Evolutionary conservation across 2,329 filamentous ascomycete genomes (phyloP).

Genomic region (Diaporthe destruens): DNA sequence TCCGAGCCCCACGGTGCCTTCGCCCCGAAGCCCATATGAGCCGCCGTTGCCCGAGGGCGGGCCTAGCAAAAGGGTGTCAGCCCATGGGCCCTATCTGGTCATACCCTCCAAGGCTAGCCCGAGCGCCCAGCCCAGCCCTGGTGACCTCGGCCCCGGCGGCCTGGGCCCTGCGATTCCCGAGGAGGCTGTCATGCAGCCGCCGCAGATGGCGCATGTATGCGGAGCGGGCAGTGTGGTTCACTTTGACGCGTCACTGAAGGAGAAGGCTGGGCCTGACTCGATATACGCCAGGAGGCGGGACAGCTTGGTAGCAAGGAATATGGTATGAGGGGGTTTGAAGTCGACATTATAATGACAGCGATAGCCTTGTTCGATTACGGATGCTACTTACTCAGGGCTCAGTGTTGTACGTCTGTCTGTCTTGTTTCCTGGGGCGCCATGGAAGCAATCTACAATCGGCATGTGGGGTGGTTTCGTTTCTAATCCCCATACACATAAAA

Average conservation of each 20-base stretch:
- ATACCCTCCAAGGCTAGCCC: neutral
- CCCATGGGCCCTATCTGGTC: slow-evolving; percentile 1
- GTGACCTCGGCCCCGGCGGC: neutral
- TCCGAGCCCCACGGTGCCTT: neutral
- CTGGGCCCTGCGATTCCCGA: neutral
- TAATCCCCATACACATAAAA: too few species aligned
- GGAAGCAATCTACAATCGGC: neutral
- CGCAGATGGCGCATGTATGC: slow-evolving; percentile 22
- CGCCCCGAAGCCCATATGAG: neutral
- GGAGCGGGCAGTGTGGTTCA: neutral
- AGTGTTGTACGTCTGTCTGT: neutral
- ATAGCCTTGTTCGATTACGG: neutral
- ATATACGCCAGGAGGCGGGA: neutral
- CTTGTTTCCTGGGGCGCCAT: neutral
- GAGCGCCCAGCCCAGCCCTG: neutral
- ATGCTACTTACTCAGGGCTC: neutral
- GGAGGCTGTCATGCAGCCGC: neutral
- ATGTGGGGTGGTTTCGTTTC: too few species aligned
- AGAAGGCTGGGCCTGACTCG: slow-evolving; percentile 8
- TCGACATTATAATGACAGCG: neutral
- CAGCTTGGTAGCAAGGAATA: neutral
- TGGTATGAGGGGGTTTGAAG: neutral
- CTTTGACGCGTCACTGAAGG: slow-evolving; percentile 2
- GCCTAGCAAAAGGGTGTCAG: slow-evolving; percentile 8
- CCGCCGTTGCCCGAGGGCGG: slow-evolving; percentile 1